A percentile compares a stretch with the other conserved stretches of the same genome.
These are phyloP conservation scores for Ogataea naganishii DNA, from an alignment of 805 yeast species.

Conservation along the genomic window DNA sequence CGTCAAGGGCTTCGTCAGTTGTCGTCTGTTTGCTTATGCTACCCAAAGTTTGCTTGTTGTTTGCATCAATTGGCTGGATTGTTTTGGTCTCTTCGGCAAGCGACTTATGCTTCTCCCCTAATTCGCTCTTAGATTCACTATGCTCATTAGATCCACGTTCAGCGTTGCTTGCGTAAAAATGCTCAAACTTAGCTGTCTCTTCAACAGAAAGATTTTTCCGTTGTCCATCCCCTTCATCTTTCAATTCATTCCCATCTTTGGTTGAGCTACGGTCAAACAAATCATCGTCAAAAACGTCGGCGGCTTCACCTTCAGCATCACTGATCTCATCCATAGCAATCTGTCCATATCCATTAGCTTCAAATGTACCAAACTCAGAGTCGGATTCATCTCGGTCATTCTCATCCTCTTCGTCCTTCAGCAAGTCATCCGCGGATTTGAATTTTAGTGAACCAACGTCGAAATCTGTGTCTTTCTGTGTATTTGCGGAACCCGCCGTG, in stretches of 20 bases:
- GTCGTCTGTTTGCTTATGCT: slow-evolving; percentile 1
- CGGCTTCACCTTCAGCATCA: too few species aligned
- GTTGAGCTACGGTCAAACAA: too few species aligned
- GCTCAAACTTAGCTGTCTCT: slow-evolving; percentile 3
- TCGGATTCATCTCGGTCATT: not conserved
- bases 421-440: not conserved
- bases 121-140: not conserved
- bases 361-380: too few species aligned
- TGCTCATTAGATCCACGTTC: not conserved
- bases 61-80: not conserved
- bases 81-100: too few species aligned
- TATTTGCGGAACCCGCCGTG: slow-evolving; percentile 1
- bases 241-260: too few species aligned
- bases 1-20: not conserved
- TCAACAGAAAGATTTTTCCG: too few species aligned
- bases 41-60: not conserved
- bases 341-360: too few species aligned
- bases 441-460: slow-evolving; percentile 5
- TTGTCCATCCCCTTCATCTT: too few species aligned
- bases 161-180: not conserved
- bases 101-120: not conserved
- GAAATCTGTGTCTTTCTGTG: not conserved
- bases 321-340: too few species aligned
- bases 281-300: too few species aligned
- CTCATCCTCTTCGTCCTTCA: slow-evolving; percentile 5